These are phyloP conservation scores for Cyphellophora attinorum DNA, from an alignment of 2,329 filamentous ascomycete genomes.

Conservation along the genomic window DNA sequence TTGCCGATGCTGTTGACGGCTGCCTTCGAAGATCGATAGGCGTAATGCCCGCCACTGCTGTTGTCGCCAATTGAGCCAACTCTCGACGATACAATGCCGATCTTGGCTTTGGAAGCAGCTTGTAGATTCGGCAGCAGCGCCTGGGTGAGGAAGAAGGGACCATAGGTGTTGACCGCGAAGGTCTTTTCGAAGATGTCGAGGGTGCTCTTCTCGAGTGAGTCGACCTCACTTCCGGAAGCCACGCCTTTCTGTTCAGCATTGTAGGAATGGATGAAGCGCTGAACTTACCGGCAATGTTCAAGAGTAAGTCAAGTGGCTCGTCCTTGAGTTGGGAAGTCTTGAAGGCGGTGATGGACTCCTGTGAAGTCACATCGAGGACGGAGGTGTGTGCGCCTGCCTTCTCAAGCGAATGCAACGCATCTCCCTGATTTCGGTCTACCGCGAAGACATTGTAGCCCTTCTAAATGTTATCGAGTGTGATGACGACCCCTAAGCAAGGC, in stretches of 20 bases:
- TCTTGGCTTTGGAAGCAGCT: constrained; percentile 20
- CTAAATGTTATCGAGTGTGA: constrained; percentile 12
- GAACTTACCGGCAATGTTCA: constrained; percentile 15
- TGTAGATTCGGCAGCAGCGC: constrained; percentile 33
- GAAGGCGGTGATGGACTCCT: constrained; percentile 14
- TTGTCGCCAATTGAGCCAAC: constrained; percentile 37
- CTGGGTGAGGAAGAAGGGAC: constrained; percentile 35
- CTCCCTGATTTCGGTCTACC: constrained; percentile 10
- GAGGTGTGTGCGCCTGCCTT: constrained; percentile 7
- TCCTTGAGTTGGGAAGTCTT: constrained; percentile 8
- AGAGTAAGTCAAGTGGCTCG: constrained; percentile 12
- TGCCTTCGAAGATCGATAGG: constrained; percentile 35
- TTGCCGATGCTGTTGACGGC: constrained; percentile 37
- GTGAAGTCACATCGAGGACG: constrained; percentile 12
- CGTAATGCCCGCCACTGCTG: constrained; percentile 30
- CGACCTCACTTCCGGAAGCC: constrained; percentile 14
- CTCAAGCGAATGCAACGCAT: constrained; percentile 9
- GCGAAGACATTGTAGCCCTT: constrained; percentile 19
- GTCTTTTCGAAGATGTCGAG: constrained; percentile 20
- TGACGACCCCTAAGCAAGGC: too few relatives aligned
- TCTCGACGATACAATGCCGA: constrained; percentile 33
- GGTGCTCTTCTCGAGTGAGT: constrained; percentile 22
- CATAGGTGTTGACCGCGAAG: constrained; percentile 37
- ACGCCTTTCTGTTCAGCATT: not conserved
- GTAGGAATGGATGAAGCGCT: not conserved